Percentiles rank a stretch among this genome's conserved stretches.
phyloP scores from a whole-genome alignment of 176 grass and related monocot species.

The Leersia perrieri region DNA sequence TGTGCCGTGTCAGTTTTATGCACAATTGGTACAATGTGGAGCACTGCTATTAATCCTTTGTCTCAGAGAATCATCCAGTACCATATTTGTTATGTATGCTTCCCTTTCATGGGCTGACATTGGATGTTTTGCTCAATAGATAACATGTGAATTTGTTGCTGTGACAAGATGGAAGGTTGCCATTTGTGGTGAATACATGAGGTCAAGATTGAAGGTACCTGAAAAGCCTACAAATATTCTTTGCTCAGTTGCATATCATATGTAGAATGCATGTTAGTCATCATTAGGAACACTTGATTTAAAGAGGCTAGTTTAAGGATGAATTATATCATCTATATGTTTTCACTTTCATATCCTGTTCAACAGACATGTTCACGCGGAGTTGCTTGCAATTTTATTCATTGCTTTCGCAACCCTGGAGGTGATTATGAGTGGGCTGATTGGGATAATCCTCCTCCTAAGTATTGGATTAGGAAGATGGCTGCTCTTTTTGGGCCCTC shows the following conservation, averaged over 20 bases:
- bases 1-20: background rate
- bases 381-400: constrained; percentile 88
- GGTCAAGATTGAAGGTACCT: constrained; percentile 87
- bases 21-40: background rate
- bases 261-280: background rate
- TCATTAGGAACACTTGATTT: background rate
- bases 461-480: constrained; percentile 87
- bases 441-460: constrained; percentile 86
- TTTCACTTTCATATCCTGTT: constrained; percentile 33
- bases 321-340: background rate
- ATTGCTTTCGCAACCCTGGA: constrained; percentile 92
- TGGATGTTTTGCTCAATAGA: constrained; percentile 37
- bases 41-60: background rate
- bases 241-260: background rate
- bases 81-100: background rate
- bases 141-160: constrained; percentile 84
- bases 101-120: constrained; percentile 25
- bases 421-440: constrained; percentile 99
- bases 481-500: constrained; percentile 76
- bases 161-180: constrained; percentile 94
- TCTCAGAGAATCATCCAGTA: background rate
- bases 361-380: constrained; percentile 86
- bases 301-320: background rate
- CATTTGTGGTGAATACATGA: constrained; percentile 97
- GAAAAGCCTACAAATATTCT: background rate